Percentiles rank a stretch among this genome's conserved stretches.
These are phyloP conservation scores for Aureobasidium melanogenum DNA, from an alignment of 2,329 filamentous ascomycete species.

Conservation along the genomic window DNA sequence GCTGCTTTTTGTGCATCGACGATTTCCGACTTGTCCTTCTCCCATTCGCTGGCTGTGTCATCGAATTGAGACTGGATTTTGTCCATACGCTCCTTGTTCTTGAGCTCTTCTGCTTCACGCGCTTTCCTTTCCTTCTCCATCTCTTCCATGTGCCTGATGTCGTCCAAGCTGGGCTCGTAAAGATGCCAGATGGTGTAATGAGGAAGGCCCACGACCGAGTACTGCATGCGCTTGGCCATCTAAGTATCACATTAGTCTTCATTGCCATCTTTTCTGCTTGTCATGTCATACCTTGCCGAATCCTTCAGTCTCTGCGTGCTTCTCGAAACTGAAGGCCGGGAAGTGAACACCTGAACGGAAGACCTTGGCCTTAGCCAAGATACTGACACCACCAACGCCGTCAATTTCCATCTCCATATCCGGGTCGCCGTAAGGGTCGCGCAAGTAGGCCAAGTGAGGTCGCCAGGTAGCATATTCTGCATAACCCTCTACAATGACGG, in stretches of 20 bases:
- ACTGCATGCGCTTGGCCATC: conserved; percentile 97
- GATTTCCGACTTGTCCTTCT: conserved; percentile 77
- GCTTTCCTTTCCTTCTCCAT: conserved; percentile 83
- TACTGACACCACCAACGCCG: conserved; percentile 93
- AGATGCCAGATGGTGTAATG: conserved; percentile 99
- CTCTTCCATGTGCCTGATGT: conserved; percentile 96
- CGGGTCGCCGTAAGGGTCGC: conserved; percentile 92
- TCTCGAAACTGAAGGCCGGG: conserved; percentile 96
- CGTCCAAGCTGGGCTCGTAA: conserved; percentile 97
- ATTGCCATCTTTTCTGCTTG: not conserved
- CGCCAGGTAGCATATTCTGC: conserved; percentile 98
- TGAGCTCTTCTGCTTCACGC: conserved; percentile 70
- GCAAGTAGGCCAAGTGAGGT: conserved; percentile 90
- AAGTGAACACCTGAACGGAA: conserved; percentile 95
- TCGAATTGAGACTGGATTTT: conserved; percentile 76
- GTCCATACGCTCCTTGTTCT: conserved; percentile 61
- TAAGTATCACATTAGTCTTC: conserved; percentile 33
- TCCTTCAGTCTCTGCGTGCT: conserved; percentile 95
- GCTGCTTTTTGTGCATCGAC: conserved; percentile 48
- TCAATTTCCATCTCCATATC: conserved; percentile 99
- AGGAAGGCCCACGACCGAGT: conserved; percentile 87
- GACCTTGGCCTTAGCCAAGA: conserved; percentile 89
- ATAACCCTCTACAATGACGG: conserved; percentile 97
- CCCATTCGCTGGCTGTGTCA: conserved; percentile 73
- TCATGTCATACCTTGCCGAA: conserved; percentile 81